Conservation (phyloP, 768 basidiomycete genomes). For the Termitomyces sp. region DNA sequence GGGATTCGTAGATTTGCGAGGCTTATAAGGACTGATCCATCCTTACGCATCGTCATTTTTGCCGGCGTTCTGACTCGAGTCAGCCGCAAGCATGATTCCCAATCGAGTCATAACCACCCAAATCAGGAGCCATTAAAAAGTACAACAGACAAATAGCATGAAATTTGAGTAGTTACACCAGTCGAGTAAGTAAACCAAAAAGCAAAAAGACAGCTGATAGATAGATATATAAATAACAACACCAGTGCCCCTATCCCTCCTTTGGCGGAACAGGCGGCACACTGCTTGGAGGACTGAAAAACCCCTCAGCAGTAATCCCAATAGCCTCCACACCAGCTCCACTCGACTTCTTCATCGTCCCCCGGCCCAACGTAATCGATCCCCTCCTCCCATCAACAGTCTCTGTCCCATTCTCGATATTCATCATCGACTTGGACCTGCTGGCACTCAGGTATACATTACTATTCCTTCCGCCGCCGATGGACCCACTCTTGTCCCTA, state of each 20-base stretch:
- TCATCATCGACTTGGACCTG: slow-evolving; percentile 56
- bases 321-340: slow-evolving; percentile 75
- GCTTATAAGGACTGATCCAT: background rate
- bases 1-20: background rate
- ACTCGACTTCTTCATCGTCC: slow-evolving; percentile 50
- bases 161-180: background rate
- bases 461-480: background rate
- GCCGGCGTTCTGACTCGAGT: slow-evolving; percentile 11
- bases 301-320: slow-evolving; percentile 72
- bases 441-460: slow-evolving; percentile 4
- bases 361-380: slow-evolving; percentile 62
- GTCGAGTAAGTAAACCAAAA: slow-evolving; percentile 1
- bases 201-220: background rate
- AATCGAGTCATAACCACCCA: background rate
- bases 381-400: slow-evolving; percentile 35
- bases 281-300: slow-evolving; percentile 56
- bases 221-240: background rate
- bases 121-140: background rate
- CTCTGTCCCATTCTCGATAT: slow-evolving; percentile 48
- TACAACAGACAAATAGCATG: background rate
- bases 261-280: background rate
- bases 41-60: no score
- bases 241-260: background rate
- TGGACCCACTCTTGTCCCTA: slow-evolving; percentile 17
- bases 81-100: slow-evolving; percentile 1